Base-by-base conservation (phyloP, 2,329 filamentous ascomycete species). In the Monosporascus ibericus region DNA sequence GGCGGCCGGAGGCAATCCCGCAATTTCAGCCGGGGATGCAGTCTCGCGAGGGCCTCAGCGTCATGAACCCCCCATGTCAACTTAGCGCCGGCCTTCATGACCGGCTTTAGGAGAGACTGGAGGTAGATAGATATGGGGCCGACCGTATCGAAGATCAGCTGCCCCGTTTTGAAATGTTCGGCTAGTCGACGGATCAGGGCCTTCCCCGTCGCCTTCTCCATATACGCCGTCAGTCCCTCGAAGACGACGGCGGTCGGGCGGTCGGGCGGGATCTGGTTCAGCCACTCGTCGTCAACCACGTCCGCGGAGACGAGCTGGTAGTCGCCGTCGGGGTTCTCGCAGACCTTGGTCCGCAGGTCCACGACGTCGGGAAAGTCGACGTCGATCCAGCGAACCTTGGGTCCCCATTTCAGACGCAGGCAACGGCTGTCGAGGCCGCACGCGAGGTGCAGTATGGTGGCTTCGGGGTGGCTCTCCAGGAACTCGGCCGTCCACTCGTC, bases 351-450 rank as follows among this genome's bases (percentile, higher is more conserved):
- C 6, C 69, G 66, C 38, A 70, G 57, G 5, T 60, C 60, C n/a
- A 68, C 55, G 9, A 70, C 68, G 17, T 70, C 67, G 36, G 66
- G 65, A 17, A 69, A 50, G 48, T 71, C 69, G 24, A 68, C 53
- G 37, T 71, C 68, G 51, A 70, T 61, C 69, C 68, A 70, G 17
- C 63, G 57, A 14, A 64, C 58, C n/a, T 53, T 48, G 14, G 55
- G 44, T 1, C 56, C 58, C 47, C 59, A 58, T 8, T 58, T 49
- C 44, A 68, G 36, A 14, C 65, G 56, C 52, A 62, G 60, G 9
- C 58, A 61, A 27, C 67, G 62, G 34, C 59, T 60, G 47, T 69
- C 66, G 11, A 69, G 55, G 6, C 66, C 67, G 42, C 66, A 68
- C 5, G 62, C 67, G 9, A 68, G 53, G 20, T 68, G 65, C 3